Percentiles rank a stretch among this genome's conserved stretches.
phyloP scores from a whole-genome alignment of 73 alveolate species.

The Uronychia binucleata region DNA sequence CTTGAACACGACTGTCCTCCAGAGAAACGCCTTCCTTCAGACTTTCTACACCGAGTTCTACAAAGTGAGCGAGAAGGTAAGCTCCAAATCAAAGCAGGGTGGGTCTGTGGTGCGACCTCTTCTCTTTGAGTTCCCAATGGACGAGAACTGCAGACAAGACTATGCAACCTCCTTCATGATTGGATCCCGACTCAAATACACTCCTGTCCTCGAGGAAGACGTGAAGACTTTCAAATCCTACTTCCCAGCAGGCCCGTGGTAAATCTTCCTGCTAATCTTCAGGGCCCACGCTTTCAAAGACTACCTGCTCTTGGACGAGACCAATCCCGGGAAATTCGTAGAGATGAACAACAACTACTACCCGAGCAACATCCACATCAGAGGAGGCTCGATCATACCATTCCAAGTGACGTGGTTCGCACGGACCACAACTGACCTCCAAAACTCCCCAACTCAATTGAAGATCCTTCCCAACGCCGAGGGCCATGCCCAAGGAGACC shows the following conservation, averaged over 20 bases:
- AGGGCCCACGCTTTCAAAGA: background rate
- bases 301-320: conserved; percentile 2
- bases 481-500: conserved; percentile 38
- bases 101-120: conserved; percentile 86
- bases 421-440: conserved; percentile 62
- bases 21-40: background rate
- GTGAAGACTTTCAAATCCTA: conserved; percentile 51
- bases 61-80: background rate
- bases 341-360: conserved; percentile 1
- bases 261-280: background rate
- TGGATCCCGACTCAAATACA: conserved; percentile 39
- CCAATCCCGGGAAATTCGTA: background rate
- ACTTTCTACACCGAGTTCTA: background rate
- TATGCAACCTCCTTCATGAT: conserved; percentile 48
- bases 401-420: conserved; percentile 4
- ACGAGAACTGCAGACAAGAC: conserved; percentile 25
- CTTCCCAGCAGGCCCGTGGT: conserved; percentile 64
- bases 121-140: conserved; percentile 83
- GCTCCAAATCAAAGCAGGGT: no score
- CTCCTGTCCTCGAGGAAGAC: conserved; percentile 38
- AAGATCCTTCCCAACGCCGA: conserved; percentile 70
- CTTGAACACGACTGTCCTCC: background rate
- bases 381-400: conserved; percentile 46
- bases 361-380: conserved; percentile 35
- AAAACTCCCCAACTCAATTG: conserved; percentile 46